Conservation (phyloP, 78 protist genomes). For the Dictyostelium purpureum region DNA sequence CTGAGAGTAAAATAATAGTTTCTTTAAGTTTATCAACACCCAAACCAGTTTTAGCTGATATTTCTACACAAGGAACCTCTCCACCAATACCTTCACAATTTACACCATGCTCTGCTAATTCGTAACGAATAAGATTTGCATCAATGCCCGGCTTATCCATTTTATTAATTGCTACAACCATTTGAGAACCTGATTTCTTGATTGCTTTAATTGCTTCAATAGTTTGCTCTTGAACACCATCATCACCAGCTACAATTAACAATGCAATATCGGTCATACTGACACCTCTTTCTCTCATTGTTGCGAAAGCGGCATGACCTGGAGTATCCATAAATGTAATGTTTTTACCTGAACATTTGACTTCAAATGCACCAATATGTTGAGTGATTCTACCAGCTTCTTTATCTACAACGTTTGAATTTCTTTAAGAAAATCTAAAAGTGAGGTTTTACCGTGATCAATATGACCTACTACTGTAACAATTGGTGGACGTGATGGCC, state of each 20-base stretch:
- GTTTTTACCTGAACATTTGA: background rate
- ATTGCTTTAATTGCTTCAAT: conserved; percentile 86
- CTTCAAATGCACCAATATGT: conserved; percentile 86
- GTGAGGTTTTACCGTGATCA: conserved; percentile 97
- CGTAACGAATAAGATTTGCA: background rate
- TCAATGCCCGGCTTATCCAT: conserved; percentile 84
- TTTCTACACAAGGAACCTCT: conserved; percentile 71
- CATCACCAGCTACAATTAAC: conserved; percentile 94
- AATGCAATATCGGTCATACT: conserved; percentile 90
- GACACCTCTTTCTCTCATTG: conserved; percentile 93
- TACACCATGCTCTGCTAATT: conserved; percentile 83
- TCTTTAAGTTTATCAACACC: conserved; percentile 77
- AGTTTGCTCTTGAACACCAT: conserved; percentile 93
- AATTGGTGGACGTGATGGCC: conserved; percentile 86
- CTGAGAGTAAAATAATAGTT: conserved; percentile 70
- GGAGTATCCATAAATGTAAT: conserved; percentile 96
- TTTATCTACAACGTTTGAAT: conserved; percentile 78
- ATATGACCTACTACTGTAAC: conserved; percentile 97
- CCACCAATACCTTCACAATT: conserved; percentile 91
- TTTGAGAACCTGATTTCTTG: conserved; percentile 60
- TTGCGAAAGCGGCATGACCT: conserved; percentile 95
- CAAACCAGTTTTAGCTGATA: conserved; percentile 84
- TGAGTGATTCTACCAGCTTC: conserved; percentile 99
- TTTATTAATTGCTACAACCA: conserved; percentile 95
- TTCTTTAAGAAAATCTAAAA: conserved; percentile 91